These are phyloP conservation scores for Penicillium corylophilum DNA, from an alignment of 2,329 filamentous ascomycete species.

Conservation along the genomic window DNA sequence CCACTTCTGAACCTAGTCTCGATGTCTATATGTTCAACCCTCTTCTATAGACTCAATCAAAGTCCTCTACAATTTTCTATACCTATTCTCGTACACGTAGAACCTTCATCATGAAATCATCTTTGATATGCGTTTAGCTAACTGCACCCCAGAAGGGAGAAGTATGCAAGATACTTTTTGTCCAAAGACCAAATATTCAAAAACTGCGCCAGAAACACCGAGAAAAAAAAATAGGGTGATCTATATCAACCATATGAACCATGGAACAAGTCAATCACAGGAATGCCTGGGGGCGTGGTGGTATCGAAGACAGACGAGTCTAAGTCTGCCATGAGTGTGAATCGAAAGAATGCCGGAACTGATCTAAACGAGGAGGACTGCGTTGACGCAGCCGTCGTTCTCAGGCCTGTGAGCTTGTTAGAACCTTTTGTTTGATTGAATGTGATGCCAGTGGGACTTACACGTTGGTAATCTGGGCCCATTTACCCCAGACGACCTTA, in stretches of 20 bases:
- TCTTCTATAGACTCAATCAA: neutral
- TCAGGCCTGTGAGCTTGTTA: conserved; percentile 41
- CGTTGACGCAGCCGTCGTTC: conserved; percentile 63
- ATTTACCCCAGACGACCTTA: conserved; percentile 91
- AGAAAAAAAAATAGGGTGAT: conserved; percentile 17
- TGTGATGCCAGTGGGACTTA: conserved; percentile 1
- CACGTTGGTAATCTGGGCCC: conserved; percentile 63
- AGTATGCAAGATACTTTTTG: conserved; percentile 26
- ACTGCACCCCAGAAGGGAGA: conserved; percentile 13
- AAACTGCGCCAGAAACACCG: conserved; percentile 27
- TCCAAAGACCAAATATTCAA: conserved; percentile 17
- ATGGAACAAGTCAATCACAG: conserved; percentile 17
- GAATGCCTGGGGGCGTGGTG: conserved; percentile 18
- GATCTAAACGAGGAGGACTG: conserved; percentile 32
- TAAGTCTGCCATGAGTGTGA: conserved; percentile 13
- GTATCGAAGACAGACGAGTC: conserved; percentile 22
- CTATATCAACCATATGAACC: conserved; percentile 19
- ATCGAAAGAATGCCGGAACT: conserved; percentile 6
- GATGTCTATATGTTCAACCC: neutral
- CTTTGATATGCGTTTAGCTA: conserved; percentile 19
- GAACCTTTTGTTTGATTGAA: neutral
- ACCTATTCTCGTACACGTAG: neutral
- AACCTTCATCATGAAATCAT: conserved; percentile 4
- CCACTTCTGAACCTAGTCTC: neutral
- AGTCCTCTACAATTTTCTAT: neutral